These are phyloP conservation scores for Cavenderia fasciculata DNA, from an alignment of 78 protist species.

Conservation along the genomic window DNA sequence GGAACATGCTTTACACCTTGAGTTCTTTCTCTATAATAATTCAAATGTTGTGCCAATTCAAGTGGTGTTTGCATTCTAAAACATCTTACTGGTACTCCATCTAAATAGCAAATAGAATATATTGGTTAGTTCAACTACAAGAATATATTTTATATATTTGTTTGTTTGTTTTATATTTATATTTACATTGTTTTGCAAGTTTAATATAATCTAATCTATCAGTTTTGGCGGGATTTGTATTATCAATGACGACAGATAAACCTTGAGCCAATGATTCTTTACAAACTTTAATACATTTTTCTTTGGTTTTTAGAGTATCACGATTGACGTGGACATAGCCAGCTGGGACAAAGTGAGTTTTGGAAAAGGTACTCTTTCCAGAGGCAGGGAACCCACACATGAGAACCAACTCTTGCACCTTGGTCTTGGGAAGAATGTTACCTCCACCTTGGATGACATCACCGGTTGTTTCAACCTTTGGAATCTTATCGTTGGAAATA, in stretches of 20 bases:
- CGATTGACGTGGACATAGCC: slow-evolving; percentile 85
- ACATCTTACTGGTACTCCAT: slow-evolving; percentile 63
- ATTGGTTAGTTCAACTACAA: background rate
- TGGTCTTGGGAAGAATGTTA: background rate
- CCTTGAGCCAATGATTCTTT: slow-evolving; percentile 61
- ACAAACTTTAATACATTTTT: slow-evolving; percentile 46
- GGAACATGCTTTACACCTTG: slow-evolving; percentile 8
- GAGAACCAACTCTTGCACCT: slow-evolving; percentile 82
- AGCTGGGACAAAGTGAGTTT: slow-evolving; percentile 45
- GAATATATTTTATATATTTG: background rate
- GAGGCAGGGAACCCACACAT: slow-evolving; percentile 86
- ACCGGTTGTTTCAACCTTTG: background rate
- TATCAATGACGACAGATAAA: slow-evolving; percentile 84
- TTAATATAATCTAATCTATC: slow-evolving; percentile 45
- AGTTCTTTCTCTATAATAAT: slow-evolving; percentile 77
- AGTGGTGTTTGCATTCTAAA: slow-evolving; percentile 28
- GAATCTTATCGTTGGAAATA: slow-evolving; percentile 11
- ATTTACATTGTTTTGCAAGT: slow-evolving; percentile 37
- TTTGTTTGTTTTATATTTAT: too few species aligned
- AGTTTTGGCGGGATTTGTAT: slow-evolving; percentile 79
- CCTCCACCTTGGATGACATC: slow-evolving; percentile 7
- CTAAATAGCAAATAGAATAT: too few species aligned
- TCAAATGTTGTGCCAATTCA: slow-evolving; percentile 80
- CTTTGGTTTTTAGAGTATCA: slow-evolving; percentile 23
- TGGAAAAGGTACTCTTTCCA: slow-evolving; percentile 86